These are phyloP conservation scores for Leccinum rimulosum DNA, from an alignment of 768 basidiomycete genomes.

Conservation along the genomic window DNA sequence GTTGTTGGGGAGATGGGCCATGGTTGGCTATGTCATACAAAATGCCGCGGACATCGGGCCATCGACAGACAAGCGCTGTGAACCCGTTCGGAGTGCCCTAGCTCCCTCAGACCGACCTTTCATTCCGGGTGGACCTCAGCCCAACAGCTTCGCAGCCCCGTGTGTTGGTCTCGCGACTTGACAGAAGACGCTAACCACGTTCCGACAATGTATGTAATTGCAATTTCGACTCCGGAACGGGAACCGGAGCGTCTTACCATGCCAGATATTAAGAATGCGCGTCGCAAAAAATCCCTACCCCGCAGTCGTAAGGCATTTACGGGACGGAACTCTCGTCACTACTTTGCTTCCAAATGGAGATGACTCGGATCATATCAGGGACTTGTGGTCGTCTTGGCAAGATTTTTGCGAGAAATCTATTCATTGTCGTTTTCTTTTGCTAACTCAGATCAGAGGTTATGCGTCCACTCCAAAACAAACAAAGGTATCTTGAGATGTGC, in stretches of 20 bases:
- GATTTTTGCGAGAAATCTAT: not conserved
- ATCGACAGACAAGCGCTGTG: conserved; percentile 10
- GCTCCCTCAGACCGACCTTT: conserved; percentile 15
- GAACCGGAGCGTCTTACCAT: not conserved
- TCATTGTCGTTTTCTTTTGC: not conserved
- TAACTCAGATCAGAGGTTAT: not conserved
- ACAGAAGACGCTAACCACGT: not conserved
- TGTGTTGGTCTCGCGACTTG: conserved; percentile 9
- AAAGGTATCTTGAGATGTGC: conserved; percentile 1
- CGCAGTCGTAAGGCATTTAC: conserved; percentile 15
- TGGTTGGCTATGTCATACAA: conserved; percentile 3
- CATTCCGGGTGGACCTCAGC: conserved; percentile 18
- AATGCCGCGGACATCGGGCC: conserved; percentile 28
- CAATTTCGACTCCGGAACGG: conserved; percentile 6
- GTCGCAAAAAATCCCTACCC: conserved; percentile 24
- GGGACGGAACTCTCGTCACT: conserved; percentile 5
- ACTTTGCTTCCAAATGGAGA: conserved; percentile 2
- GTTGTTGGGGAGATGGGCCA: conserved; percentile 9
- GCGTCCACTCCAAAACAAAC: not conserved
- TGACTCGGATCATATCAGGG: not conserved
- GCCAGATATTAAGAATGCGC: not conserved
- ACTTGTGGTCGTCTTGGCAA: conserved; percentile 1
- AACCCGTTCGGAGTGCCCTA: conserved; percentile 10
- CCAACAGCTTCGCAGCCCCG: conserved; percentile 15
- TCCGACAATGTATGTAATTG: not conserved